Conservation (phyloP, 768 basidiomycete species). For the Suillus subalutaceus region DNA sequence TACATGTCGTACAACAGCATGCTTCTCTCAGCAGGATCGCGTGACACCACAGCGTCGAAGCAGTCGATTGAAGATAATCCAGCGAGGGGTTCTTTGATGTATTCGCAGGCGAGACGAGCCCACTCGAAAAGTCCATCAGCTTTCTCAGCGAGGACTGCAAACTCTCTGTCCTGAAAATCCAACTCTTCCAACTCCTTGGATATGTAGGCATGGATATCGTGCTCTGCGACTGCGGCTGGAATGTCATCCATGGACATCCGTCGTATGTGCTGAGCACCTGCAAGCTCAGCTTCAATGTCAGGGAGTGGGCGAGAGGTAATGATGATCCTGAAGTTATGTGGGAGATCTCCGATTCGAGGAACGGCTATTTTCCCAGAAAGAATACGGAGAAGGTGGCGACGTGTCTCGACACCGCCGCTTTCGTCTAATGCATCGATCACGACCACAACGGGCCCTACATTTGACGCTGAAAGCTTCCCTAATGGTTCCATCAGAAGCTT, state of each 20-base stretch:
- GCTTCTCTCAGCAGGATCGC: not conserved
- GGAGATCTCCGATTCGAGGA: slow-evolving; percentile 4
- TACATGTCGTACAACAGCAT: slow-evolving; percentile 7
- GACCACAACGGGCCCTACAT: slow-evolving; percentile 17
- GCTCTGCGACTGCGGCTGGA: not conserved
- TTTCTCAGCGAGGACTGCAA: not conserved
- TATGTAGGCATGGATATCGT: not conserved
- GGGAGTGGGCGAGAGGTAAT: slow-evolving; percentile 11
- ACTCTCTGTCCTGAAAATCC: not conserved
- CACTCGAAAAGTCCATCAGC: slow-evolving; percentile 10
- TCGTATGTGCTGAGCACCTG: not conserved
- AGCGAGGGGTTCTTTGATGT: not conserved
- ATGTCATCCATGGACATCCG: slow-evolving; percentile 2
- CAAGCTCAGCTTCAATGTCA: not conserved
- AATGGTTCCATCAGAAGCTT: slow-evolving; percentile 5
- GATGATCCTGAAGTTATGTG: slow-evolving; percentile 13
- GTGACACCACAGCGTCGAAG: not conserved
- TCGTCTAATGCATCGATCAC: slow-evolving; percentile 30
- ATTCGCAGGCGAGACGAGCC: slow-evolving; percentile 10
- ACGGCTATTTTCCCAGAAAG: not conserved
- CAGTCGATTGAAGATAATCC: not conserved
- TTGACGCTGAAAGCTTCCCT: not conserved
- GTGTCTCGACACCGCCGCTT: slow-evolving; percentile 11
- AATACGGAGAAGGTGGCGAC: slow-evolving; percentile 5
- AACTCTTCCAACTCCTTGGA: slow-evolving; percentile 1